Conservation (phyloP, 345 rosid genomes). For the Brassica juncea region DNA sequence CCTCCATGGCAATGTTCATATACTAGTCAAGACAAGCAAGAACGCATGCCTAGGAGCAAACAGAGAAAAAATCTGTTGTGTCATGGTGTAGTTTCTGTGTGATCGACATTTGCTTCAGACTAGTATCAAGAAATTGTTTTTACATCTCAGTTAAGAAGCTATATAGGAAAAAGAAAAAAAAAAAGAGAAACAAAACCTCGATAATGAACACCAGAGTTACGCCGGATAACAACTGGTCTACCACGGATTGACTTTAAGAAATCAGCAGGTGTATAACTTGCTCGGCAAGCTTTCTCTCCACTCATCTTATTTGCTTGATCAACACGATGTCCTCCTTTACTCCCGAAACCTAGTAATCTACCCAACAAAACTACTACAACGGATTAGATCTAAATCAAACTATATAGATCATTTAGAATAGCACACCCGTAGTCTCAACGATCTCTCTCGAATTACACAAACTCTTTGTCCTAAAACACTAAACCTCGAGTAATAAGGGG, state of each 20-base stretch:
- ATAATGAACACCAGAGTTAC: constrained; percentile 93
- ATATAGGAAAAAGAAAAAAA: no score
- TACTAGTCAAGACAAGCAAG: constrained; percentile 89
- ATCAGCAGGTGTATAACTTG: constrained; percentile 70
- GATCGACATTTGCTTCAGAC: neutral
- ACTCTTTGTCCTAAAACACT: neutral
- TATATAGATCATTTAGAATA: neutral
- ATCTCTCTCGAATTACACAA: neutral
- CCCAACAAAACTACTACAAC: neutral
- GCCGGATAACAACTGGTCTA: constrained; percentile 81
- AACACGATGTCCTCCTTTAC: neutral
- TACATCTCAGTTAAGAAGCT: no score
- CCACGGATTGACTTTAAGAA: constrained; percentile 86
- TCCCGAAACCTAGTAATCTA: neutral
- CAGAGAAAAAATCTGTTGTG: neutral
- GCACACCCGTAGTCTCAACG: neutral
- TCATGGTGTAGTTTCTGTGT: neutral
- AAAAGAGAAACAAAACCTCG: constrained; percentile 45
- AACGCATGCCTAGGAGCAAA: constrained; percentile 52
- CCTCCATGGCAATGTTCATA: constrained; percentile 97
- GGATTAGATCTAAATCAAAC: neutral
- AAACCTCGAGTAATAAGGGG: no score
- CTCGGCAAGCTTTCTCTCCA: constrained; percentile 49
- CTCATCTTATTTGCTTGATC: constrained; percentile 48
- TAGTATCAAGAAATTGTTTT: neutral